Evolutionary conservation across 1,139 yeast species (phyloP), one percentile per base, ranked within the genome.

Genomic region (Blastobotrys buckinghamii): DNA sequence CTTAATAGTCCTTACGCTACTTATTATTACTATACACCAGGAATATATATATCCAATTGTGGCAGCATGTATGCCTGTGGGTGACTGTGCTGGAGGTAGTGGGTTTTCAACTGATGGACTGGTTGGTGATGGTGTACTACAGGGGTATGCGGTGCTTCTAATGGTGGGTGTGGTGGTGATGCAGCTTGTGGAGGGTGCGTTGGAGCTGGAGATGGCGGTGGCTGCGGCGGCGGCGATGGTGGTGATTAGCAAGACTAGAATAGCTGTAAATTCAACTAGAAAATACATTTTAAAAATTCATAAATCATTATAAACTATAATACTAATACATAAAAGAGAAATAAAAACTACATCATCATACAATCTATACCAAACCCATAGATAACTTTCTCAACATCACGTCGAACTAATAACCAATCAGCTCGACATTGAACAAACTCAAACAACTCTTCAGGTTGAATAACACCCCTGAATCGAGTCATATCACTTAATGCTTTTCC

Each of bases 371-470:
- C 88, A 50, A 89, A 74, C 0, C 98, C 98, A 61, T 89, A 92
- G 82, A 92, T 86, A n/a, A 87, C 92, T 63, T 84, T 87, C 64
- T 92, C 97, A 6, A 92, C 97, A 51, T 85, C 88, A 53, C 75
- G 74, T 56, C 79, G 81, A 38, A 92, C 86, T 41, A 72, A 62
- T 0, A 77, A 67, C 98, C 98, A 92, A 62, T 92, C 98, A 42
- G 81, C 77, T 50, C 98, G 73, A 53, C 95, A 73, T 59, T 86
- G 92, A 3, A 89, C 95, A 69, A 90, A 86, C 61, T 89, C 96
- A 60, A 87, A 85, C 26, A 92, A 84, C 59, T 92, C 98, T 59
- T 92, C 98, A 45, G 95, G 96, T 37, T 83, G 80, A 63, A 92
- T 84, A 6, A 90, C 81, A 1, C 97, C 97, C 56, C 89, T 84